These are phyloP conservation scores for Draba incana DNA, from an alignment of 345 rosid genomes.

Conservation along the genomic window DNA sequence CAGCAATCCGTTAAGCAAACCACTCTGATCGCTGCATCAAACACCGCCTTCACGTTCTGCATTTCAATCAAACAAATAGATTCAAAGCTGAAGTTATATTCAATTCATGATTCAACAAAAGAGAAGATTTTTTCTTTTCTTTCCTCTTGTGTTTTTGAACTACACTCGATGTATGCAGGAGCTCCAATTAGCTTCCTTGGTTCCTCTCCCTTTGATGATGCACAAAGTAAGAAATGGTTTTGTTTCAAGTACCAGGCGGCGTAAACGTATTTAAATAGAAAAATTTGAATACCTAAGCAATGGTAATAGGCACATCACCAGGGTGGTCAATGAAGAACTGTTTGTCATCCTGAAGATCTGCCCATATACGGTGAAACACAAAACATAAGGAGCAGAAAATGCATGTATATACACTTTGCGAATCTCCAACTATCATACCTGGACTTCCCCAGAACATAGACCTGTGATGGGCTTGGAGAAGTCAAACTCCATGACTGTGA, in stretches of 20 bases:
- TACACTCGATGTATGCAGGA: constrained; percentile 91
- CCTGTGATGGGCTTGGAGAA: constrained; percentile 58
- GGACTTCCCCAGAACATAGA: constrained; percentile 61
- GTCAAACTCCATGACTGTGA: constrained; percentile 77
- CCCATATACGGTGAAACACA: constrained; percentile 36
- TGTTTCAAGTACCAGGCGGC: not conserved
- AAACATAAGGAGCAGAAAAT: constrained; percentile 21
- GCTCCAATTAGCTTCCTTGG: constrained; percentile 78
- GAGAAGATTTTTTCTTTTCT: not conserved
- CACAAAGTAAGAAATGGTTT: constrained; percentile 20
- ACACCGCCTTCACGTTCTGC: constrained; percentile 95
- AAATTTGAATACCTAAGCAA: constrained; percentile 63
- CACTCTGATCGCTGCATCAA: constrained; percentile 90
- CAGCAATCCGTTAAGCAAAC: no score
- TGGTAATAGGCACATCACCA: constrained; percentile 84
- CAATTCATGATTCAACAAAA: not conserved
- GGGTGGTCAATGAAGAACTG: constrained; percentile 91
- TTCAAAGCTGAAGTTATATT: constrained; percentile 9
- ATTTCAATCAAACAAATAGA: not conserved
- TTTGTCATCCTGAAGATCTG: constrained; percentile 95
- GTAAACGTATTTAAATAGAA: not conserved
- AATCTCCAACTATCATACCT: constrained; percentile 49
- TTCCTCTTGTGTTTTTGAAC: constrained; percentile 96
- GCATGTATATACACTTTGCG: constrained; percentile 10
- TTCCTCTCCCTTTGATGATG: constrained; percentile 86